These are phyloP conservation scores for Paraglomus brasilianum DNA, from an alignment of 192 early-diverging fungal genomes.

Conservation along the genomic window DNA sequence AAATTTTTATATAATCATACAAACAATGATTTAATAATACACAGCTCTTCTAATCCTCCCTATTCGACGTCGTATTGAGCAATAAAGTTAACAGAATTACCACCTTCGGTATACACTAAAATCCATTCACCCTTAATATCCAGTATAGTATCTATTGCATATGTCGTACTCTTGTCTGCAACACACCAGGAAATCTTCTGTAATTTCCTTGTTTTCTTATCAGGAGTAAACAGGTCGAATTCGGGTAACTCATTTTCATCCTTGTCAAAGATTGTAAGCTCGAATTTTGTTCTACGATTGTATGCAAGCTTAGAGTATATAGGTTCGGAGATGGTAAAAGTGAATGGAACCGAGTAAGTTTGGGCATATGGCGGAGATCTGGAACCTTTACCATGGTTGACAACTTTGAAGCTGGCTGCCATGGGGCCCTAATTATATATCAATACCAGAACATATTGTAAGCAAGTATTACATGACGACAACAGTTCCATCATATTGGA, in stretches of 20 bases:
- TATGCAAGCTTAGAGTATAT: conserved; percentile 10
- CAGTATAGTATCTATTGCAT: conserved; percentile 1
- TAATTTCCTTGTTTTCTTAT: neutral
- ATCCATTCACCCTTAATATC: conserved; percentile 24
- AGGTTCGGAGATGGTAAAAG: conserved; percentile 12
- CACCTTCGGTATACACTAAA: neutral
- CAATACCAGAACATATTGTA: no score
- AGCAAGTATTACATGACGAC: neutral
- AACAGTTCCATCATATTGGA: neutral
- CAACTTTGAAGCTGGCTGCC: neutral
- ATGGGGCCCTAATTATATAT: conserved; percentile 15
- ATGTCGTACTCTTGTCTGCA: neutral
- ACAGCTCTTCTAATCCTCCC: no score
- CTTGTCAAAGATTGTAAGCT: conserved; percentile 20
- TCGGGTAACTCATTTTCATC: neutral
- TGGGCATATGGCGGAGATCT: neutral
- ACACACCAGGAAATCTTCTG: neutral
- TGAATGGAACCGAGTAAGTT: conserved; percentile 16
- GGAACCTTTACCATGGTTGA: neutral
- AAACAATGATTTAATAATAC: no score
- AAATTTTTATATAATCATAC: no score
- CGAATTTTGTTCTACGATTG: conserved; percentile 2
- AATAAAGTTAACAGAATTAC: conserved; percentile 8
- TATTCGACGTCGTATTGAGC: conserved; percentile 13
- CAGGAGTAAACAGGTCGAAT: conserved; percentile 12